These are phyloP conservation scores for Curvularia hawaiiensis DNA, from an alignment of 2,329 filamentous ascomycete genomes.

Conservation along the genomic window DNA sequence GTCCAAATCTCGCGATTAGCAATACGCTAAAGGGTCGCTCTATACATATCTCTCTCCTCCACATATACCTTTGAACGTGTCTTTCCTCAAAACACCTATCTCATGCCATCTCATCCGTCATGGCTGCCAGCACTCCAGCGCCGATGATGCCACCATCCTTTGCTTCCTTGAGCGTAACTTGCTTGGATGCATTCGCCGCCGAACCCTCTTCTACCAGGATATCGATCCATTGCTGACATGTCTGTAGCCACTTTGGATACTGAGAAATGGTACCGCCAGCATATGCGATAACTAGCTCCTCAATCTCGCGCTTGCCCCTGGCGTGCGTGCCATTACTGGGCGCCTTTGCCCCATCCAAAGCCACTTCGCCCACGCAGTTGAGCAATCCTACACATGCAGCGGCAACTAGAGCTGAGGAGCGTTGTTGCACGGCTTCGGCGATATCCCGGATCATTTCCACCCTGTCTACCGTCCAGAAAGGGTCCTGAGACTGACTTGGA, in stretches of 20 bases:
- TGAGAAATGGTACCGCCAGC: constrained; percentile 82
- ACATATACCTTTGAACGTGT: neutral
- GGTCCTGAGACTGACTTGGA: constrained; percentile 42
- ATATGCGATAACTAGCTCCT: constrained; percentile 76
- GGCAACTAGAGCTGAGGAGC: constrained; percentile 76
- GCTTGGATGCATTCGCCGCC: constrained; percentile 44
- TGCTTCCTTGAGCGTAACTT: constrained; percentile 58
- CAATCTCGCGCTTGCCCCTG: constrained; percentile 36
- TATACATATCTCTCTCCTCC: neutral
- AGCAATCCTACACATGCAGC: constrained; percentile 74
- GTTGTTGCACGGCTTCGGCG: constrained; percentile 70
- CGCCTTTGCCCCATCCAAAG: constrained; percentile 30
- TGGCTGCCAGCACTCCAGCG: constrained; percentile 60
- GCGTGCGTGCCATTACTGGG: constrained; percentile 27
- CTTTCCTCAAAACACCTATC: neutral
- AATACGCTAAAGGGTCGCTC: neutral
- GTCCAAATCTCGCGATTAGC: neutral
- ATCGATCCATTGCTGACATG: constrained; percentile 73
- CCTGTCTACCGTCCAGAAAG: constrained; percentile 65
- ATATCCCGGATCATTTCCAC: constrained; percentile 68
- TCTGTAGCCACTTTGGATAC: constrained; percentile 73
- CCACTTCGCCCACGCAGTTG: constrained; percentile 70
- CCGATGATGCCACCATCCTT: constrained; percentile 61
- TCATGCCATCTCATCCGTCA: constrained; percentile 39
- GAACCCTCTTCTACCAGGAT: constrained; percentile 54